Conservation (phyloP, 2,329 filamentous ascomycete species). For the Calonectria henricotiae region DNA sequence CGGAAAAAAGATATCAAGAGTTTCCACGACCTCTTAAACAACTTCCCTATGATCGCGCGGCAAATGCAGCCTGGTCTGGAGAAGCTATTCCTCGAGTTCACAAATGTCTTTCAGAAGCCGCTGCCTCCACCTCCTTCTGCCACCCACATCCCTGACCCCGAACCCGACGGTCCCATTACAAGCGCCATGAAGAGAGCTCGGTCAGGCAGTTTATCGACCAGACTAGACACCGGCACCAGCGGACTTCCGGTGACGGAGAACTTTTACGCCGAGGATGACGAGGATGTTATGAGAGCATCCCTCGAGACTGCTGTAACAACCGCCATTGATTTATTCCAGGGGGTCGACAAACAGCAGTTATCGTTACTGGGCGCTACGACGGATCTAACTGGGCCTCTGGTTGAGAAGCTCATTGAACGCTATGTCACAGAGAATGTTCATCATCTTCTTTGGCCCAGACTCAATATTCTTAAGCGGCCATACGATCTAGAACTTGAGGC, state of each 20-base stretch:
- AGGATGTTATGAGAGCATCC: constrained; percentile 89
- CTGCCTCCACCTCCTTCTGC: constrained; percentile 82
- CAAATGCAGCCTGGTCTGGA: constrained; percentile 97
- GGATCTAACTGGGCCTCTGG: constrained; percentile 90
- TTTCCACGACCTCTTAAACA: constrained; percentile 90
- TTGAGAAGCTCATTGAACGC: constrained; percentile 94
- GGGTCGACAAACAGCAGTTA: constrained; percentile 95
- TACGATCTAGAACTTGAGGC: constrained; percentile 92
- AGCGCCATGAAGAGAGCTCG: constrained; percentile 71
- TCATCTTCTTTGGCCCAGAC: constrained; percentile 86
- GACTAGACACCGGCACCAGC: constrained; percentile 53
- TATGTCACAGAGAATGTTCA: constrained; percentile 96
- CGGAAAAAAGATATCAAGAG: constrained; percentile 92
- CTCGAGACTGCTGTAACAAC: constrained; percentile 93
- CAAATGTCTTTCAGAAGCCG: constrained; percentile 86
- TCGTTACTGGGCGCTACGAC: constrained; percentile 94
- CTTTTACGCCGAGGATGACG: constrained; percentile 89
- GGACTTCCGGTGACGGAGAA: constrained; percentile 71
- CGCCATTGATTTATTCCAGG: constrained; percentile 95
- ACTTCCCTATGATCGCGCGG: constrained; percentile 95
- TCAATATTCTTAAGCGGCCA: constrained; percentile 83
- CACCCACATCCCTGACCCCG: constrained; percentile 72
- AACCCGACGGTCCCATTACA: constrained; percentile 71
- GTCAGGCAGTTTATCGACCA: constrained; percentile 65
- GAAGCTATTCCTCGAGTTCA: constrained; percentile 91